A percentile compares a stretch with the other conserved stretches of the same genome.
These are phyloP conservation scores for Erysimum cheiri DNA, from an alignment of 441 rosid species.

Conservation along the genomic window DNA sequence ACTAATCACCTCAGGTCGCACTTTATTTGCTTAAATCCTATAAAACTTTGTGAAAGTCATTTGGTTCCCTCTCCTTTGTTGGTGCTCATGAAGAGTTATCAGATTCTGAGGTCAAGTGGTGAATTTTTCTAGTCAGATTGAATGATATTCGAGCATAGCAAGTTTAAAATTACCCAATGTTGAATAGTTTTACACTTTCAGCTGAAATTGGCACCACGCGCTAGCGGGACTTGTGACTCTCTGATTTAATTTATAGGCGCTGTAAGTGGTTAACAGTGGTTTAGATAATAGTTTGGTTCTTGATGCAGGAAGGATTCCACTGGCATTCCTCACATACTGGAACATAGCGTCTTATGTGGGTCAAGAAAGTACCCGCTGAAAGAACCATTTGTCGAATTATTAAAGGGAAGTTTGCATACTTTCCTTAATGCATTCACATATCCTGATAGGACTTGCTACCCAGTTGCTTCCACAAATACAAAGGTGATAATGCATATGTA, in stretches of 20 bases:
- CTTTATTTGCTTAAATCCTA: background rate
- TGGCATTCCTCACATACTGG: constrained; percentile 92
- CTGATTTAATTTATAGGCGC: background rate
- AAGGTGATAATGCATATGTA: constrained; percentile 54
- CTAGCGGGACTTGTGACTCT: background rate
- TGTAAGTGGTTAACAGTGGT: background rate
- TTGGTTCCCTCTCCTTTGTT: background rate
- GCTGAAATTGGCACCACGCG: background rate
- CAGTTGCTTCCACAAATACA: constrained; percentile 87
- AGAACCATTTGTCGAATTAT: constrained; percentile 89
- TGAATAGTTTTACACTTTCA: background rate
- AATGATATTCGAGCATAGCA: background rate
- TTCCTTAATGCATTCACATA: constrained; percentile 91
- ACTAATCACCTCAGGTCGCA: background rate
- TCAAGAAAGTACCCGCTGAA: constrained; percentile 92
- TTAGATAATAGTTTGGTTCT: constrained; percentile 23
- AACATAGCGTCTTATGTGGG: constrained; percentile 92
- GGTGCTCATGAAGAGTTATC: background rate
- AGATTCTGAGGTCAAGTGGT: background rate
- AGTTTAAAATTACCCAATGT: background rate
- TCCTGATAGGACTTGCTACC: constrained; percentile 96
- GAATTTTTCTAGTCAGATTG: background rate
- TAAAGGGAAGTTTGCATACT: constrained; percentile 90
- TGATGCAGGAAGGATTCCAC: constrained; percentile 90
- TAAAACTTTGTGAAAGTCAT: background rate